Evolutionary conservation across 139 green algal species (phyloP).

Genomic region (Volvox africanus): DNA sequence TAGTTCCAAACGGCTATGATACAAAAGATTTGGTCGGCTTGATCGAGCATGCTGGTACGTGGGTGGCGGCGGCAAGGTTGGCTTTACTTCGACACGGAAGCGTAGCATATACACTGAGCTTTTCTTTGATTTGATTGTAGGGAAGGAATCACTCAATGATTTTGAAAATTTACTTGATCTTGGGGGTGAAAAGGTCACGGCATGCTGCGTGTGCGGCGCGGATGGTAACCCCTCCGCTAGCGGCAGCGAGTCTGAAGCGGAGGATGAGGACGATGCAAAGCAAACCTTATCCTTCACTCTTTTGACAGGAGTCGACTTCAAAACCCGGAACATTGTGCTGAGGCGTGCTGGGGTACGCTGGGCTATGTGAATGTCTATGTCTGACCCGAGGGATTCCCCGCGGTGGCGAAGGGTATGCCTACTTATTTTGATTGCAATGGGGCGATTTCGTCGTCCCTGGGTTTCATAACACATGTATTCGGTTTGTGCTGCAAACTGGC

Average conservation of each 20-base stretch:
- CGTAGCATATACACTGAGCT: neutral
- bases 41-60: slow-evolving; percentile 12
- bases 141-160: neutral
- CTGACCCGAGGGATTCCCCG: no score
- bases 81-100: no score
- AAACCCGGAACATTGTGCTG: slow-evolving; percentile 9
- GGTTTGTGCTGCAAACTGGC: no score
- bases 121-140: neutral
- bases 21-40: slow-evolving; percentile 19
- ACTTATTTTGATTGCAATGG: no score
- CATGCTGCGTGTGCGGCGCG: slow-evolving; percentile 45
- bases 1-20: slow-evolving; percentile 36
- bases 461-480: no score
- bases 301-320: slow-evolving; percentile 29
- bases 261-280: neutral
- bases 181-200: neutral
- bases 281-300: slow-evolving; percentile 30
- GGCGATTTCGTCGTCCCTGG: no score
- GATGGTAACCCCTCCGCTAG: slow-evolving; percentile 13
- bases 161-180: slow-evolving; percentile 2
- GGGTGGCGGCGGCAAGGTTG: neutral
- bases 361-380: neutral
- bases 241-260: neutral
- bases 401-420: no score
- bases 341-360: slow-evolving; percentile 25